Percentiles rank a stretch among this genome's conserved stretches.
Evolutionary conservation across 192 early-diverging fungal species (phyloP).

Genomic region (Coemansia sp.): DNA sequence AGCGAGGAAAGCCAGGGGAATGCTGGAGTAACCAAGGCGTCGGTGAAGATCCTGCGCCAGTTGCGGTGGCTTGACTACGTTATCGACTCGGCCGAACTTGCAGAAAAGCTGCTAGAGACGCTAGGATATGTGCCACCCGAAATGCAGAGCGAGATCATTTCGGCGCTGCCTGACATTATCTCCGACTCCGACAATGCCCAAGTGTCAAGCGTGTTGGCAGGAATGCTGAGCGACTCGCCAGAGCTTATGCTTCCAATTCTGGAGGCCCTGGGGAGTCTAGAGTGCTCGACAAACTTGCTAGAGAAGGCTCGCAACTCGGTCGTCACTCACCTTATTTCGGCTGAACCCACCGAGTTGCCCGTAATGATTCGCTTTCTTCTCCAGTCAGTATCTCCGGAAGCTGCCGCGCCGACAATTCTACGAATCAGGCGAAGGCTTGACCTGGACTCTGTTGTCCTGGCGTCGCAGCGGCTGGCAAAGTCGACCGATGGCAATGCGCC

Average conservation of each 20-base stretch:
- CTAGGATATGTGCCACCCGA: conserved; percentile 57
- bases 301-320: conserved; percentile 57
- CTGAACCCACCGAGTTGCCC: conserved; percentile 66
- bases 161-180: conserved; percentile 68
- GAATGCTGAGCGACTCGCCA: conserved; percentile 55
- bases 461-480: conserved; percentile 4
- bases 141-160: conserved; percentile 72
- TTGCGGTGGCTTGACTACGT: conserved; percentile 73
- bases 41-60: conserved; percentile 65
- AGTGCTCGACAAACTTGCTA: conserved; percentile 24
- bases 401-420: conserved; percentile 13
- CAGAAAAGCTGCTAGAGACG: conserved; percentile 65
- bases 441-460: conserved; percentile 56
- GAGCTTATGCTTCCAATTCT: conserved; percentile 64
- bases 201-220: conserved; percentile 58
- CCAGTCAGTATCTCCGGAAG: conserved; percentile 55
- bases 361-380: conserved; percentile 70
- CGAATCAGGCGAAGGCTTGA: conserved; percentile 61
- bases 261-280: conserved; percentile 68
- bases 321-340: conserved; percentile 58
- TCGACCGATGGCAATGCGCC: conserved; percentile 12
- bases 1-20: conserved; percentile 32
- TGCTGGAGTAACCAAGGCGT: conserved; percentile 38
- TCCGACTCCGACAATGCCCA: conserved; percentile 65
- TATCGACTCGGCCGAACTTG: conserved; percentile 55